phyloP scores from a whole-genome alignment of 305 asterid genomes.

The Lippia alba region DNA sequence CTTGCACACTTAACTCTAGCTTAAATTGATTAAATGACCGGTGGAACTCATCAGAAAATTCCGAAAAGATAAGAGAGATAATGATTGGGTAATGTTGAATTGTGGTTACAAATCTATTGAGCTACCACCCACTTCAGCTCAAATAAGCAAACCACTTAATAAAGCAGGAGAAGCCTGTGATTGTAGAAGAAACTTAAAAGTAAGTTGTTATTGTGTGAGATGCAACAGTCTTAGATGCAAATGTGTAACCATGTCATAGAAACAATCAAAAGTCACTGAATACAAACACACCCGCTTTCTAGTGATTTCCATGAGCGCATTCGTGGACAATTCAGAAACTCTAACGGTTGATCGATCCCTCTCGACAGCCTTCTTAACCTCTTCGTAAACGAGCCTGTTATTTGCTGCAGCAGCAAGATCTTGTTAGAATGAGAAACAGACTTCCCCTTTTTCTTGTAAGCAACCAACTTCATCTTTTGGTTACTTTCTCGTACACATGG shows the following conservation, averaged over 20 bases:
- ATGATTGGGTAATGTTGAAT: slow-evolving; percentile 15
- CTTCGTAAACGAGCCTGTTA: slow-evolving; percentile 88
- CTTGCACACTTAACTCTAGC: neutral
- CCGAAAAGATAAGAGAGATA: neutral
- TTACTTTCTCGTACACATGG: slow-evolving; percentile 21
- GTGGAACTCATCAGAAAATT: no score
- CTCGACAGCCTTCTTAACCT: slow-evolving; percentile 81
- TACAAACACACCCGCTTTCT: slow-evolving; percentile 77
- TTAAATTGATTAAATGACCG: no score
- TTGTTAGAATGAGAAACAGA: slow-evolving; percentile 23
- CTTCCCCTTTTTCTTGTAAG: slow-evolving; percentile 17
- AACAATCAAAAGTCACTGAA: slow-evolving; percentile 3
- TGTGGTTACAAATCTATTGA: neutral
- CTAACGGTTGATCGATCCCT: slow-evolving; percentile 89
- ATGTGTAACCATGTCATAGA: slow-evolving; percentile 16
- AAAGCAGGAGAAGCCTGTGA: slow-evolving; percentile 8
- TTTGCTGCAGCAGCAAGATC: slow-evolving; percentile 63
- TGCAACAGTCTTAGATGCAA: slow-evolving; percentile 13
- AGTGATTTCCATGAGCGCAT: slow-evolving; percentile 98
- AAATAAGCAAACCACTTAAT: slow-evolving; percentile 9
- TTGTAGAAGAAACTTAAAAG: neutral
- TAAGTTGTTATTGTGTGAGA: neutral
- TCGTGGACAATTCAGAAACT: slow-evolving; percentile 87
- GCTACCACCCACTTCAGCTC: slow-evolving; percentile 20
- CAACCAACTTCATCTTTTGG: slow-evolving; percentile 15